A percentile compares a stretch with the other conserved stretches of the same genome.
phyloP scores from a whole-genome alignment of 2,329 filamentous ascomycete species.

The Aspergillus hortae region DNA sequence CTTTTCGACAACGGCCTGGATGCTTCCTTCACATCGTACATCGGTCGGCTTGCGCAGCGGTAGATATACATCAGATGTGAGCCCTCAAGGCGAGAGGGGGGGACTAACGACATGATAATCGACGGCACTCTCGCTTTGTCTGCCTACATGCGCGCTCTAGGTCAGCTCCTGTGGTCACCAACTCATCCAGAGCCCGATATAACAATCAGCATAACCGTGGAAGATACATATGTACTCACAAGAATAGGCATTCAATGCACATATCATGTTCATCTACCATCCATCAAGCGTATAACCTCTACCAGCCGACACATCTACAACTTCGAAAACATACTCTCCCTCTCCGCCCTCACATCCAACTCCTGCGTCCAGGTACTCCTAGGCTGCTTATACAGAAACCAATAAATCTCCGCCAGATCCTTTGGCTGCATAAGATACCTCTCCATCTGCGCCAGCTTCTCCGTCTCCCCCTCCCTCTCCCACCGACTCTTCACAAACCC shows the following conservation, averaged over 20 bases:
- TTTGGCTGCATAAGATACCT: conserved; percentile 16
- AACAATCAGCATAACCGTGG: background rate
- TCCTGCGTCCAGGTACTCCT: conserved; percentile 18
- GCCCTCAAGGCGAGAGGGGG: too few relatives aligned
- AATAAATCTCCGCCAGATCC: conserved; percentile 14
- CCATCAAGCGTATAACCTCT: too few relatives aligned
- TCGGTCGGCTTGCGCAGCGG: conserved; percentile 52
- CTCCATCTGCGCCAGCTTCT: conserved; percentile 12
- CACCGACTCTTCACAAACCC: conserved; percentile 8
- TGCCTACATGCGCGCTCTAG: conserved; percentile 48
- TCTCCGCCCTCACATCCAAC: conserved; percentile 15
- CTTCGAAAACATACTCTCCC: conserved; percentile 16
- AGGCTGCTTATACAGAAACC: conserved; percentile 15
- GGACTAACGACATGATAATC: conserved; percentile 47
- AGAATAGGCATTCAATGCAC: too few relatives aligned
- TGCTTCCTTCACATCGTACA: conserved; percentile 61
- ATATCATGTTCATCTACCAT: too few relatives aligned
- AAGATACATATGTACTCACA: too few relatives aligned
- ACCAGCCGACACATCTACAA: conserved; percentile 2
- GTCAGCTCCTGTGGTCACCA: conserved; percentile 40
- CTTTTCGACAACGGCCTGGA: conserved; percentile 66
- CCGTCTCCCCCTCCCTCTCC: conserved; percentile 10
- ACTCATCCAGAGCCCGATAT: background rate
- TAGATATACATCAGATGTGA: conserved; percentile 30
- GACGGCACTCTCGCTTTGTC: conserved; percentile 35